Evolutionary conservation across 2,329 filamentous ascomycete species (phyloP).

Genomic region (Ophiostoma sp.): DNA sequence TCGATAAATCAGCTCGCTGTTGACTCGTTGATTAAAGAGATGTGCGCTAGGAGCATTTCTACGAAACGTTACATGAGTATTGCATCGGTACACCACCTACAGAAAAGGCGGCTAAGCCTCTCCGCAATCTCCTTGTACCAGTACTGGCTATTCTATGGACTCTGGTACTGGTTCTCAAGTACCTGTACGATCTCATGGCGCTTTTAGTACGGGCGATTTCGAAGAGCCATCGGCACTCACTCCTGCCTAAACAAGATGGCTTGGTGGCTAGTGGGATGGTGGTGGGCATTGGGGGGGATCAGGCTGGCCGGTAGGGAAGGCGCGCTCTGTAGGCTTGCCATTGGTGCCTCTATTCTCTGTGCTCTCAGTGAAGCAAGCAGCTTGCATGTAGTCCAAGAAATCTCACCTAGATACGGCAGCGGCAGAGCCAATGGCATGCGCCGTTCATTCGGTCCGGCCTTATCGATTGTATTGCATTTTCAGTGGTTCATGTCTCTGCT

Average conservation of each 20-base stretch:
- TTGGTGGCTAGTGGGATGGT: background rate
- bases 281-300: background rate
- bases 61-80: slow-evolving; percentile 26
- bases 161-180: background rate
- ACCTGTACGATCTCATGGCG: background rate
- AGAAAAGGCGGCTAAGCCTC: too few species aligned
- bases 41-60: slow-evolving; percentile 11
- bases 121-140: background rate
- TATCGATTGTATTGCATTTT: too few species aligned
- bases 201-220: background rate
- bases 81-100: background rate
- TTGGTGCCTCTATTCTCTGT: too few species aligned
- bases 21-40: background rate
- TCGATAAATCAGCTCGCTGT: too few species aligned
- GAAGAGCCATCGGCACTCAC: slow-evolving; percentile 9
- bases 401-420: too few species aligned
- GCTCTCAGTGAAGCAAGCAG: too few species aligned
- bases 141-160: background rate
- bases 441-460: too few species aligned
- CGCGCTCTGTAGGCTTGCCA: background rate
- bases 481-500: too few species aligned
- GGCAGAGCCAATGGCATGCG: too few species aligned
- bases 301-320: background rate
- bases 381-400: too few species aligned
- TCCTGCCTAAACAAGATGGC: slow-evolving; percentile 20